Evolutionary conservation across 1,139 yeast genomes (phyloP).

Genomic region (Protomyces inundatus): DNA sequence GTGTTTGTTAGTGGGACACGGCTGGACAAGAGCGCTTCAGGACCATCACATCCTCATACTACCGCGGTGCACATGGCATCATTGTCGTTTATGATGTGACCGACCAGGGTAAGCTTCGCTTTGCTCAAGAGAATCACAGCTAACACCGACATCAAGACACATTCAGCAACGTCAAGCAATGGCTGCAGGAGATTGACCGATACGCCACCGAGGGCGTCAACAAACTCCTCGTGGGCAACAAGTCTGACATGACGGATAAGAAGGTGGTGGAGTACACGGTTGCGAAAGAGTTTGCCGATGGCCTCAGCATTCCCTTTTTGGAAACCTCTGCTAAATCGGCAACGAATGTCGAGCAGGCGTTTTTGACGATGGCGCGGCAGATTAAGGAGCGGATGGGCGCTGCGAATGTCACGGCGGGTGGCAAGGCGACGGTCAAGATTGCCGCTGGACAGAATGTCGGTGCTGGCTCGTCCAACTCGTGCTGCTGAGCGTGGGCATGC

Average conservation of each 20-base stretch:
- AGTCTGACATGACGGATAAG: constrained; percentile 89
- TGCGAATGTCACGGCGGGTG: constrained; percentile 49
- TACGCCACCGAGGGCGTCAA: constrained; percentile 97
- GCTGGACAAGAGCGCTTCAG: constrained; percentile 98
- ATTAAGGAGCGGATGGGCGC: constrained; percentile 93
- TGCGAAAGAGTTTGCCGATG: constrained; percentile 97
- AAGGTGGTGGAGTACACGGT: constrained; percentile 93
- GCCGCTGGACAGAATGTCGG: constrained; percentile 77
- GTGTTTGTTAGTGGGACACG: constrained; percentile 72
- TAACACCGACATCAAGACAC: constrained; percentile 41
- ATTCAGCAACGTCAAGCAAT: constrained; percentile 93
- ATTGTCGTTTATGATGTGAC: constrained; percentile 97
- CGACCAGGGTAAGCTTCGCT: constrained; percentile 57
- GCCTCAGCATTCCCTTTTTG: constrained; percentile 88
- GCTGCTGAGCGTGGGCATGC: constrained; percentile 51
- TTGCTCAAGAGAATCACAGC: background rate
- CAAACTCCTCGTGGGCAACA: constrained; percentile 93
- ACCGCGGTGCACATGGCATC: constrained; percentile 98
- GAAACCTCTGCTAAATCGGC: constrained; percentile 96
- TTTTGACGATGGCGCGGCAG: constrained; percentile 97
- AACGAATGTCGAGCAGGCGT: constrained; percentile 96
- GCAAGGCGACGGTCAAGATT: constrained; percentile 75
- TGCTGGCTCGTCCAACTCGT: constrained; percentile 59
- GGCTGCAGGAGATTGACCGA: constrained; percentile 98
- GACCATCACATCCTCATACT: constrained; percentile 94